Base-by-base conservation (phyloP, 495 filamentous ascomycete genomes). In the Podospora sp. region DNA sequence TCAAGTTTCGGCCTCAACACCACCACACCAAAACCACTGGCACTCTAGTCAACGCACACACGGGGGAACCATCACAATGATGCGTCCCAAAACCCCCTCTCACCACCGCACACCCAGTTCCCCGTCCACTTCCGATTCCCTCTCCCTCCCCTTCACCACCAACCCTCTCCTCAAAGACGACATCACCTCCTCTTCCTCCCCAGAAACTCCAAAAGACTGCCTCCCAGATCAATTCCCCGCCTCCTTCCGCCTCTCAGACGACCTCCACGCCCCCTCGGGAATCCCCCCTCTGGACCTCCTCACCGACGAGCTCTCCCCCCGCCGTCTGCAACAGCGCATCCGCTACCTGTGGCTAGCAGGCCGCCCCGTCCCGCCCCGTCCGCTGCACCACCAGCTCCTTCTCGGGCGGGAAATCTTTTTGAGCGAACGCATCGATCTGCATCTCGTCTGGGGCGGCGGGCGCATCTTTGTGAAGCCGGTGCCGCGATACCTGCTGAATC, bases 301-400 rank as follows among this genome's bases (percentile, higher is more conserved):
- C 20, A 6, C 21, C 18, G 20, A 46, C 49, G 78, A 80, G 60
- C 72, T 79, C 9, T 52, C 70, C 52, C 73, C 78, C 50, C 22
- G 68, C 11, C 74, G 68, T 40, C 69, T 85, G 20, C 78, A 81
- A 40, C 52, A 69, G 8, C 68, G 81, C 8, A 68, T 78, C 52
- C 62, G 71, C 29, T 78, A 73, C 59, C 77, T 87, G 21, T 85
- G 85, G 85, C 49, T 86, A 0, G 82, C 75, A 33, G 82, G 85
- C 6, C 74, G 75, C 3, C 82, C 83, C 16, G 74, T 79, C 68
- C 76, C 79, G 1, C 79, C 85, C 1, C 80, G 79, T 14, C 75
- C 82, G 18, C 75, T 87, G 24, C 80, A 85, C 66, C 74, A 79
- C 62, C 84, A 87, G 56, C 46, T 76, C 20, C 62, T 80, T n/a